Evolutionary conservation across 768 basidiomycete species (phyloP), one percentile per base, ranked within the genome.

Genomic region (Clavulina sp.): DNA sequence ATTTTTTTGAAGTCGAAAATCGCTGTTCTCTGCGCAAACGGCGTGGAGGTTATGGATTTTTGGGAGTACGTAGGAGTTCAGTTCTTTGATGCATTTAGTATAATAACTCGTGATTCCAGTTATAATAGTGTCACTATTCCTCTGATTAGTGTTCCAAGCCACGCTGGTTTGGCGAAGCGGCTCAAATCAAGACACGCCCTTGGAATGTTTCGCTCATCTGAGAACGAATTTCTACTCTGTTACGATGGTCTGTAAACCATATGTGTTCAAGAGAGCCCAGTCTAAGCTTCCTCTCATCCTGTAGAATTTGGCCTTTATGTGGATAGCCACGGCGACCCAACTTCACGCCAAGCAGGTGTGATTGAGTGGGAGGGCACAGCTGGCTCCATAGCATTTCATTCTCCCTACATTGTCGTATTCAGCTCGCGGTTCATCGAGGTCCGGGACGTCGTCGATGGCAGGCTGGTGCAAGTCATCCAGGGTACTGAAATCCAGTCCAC

Each of bases 11-110:
- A 92, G 63, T 84, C 84, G 5, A 85, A 84, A 66, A 84, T 97
- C 55, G 91, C 85, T 3, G 84, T 97, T 52, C 73, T 95, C 26
- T 92, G 91, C 58, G 79, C 84, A 0, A 87, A 86, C 61, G 91
- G 92, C 40, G 95, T 96, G 59, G 91, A 96, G 65, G 92, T 96
- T 59, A 95, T 97, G 84, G 88, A 96, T 59, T 73, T 96, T 38
- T 78, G 79, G 21, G 86, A 92, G 85, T 92, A 68, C 40, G 84
- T 64, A n/a, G 23, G 49, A 64, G 21, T 5, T 40, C 16, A 18
- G 13, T 30, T 43, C 7, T 31, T 28, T 7, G n/a, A 36, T 3
- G 21, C 9, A 41, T 48, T 41, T 55, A 44, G 13, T 3, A 29
- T 23, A 21, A 7, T 19, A 19, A 28, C 28, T 26, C 9, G n/a